Conservation (phyloP, 345 rosid species). For the Salix arbutifolia region DNA sequence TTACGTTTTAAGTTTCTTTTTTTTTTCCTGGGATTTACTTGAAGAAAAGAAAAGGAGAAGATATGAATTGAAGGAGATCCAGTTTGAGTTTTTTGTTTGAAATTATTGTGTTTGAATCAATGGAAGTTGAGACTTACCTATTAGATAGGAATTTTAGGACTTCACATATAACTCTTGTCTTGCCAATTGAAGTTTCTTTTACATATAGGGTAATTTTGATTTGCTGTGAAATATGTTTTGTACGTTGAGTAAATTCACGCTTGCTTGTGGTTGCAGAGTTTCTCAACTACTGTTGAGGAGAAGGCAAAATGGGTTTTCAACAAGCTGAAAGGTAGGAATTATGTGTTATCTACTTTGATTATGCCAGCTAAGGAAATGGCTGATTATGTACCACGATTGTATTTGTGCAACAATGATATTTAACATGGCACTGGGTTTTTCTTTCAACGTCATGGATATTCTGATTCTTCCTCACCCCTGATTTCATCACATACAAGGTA, state of each 20-base stretch:
- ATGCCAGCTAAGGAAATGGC: background rate
- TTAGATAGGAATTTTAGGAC: background rate
- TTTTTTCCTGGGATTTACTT: background rate
- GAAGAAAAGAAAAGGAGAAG: background rate
- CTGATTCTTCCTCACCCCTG: background rate
- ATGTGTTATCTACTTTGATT: background rate
- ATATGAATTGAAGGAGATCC: background rate
- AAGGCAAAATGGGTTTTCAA: constrained; percentile 96
- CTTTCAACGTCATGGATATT: background rate
- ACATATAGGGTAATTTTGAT: background rate
- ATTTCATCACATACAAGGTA: background rate
- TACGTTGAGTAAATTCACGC: constrained; percentile 1
- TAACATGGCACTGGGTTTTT: background rate
- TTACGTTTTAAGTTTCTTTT: background rate
- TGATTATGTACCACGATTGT: background rate
- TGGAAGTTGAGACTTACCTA: background rate
- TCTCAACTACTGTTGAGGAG: constrained; percentile 90
- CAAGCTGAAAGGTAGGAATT: constrained; percentile 75
- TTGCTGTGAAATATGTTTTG: background rate
- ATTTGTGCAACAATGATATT: background rate
- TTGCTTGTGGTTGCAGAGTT: constrained; percentile 43
- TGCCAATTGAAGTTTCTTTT: background rate
- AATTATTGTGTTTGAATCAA: background rate
- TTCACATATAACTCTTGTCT: background rate
- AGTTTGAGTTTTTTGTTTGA: background rate